Base-by-base conservation (phyloP, 495 filamentous ascomycete species). In the Sabuloglossum arenarium region DNA sequence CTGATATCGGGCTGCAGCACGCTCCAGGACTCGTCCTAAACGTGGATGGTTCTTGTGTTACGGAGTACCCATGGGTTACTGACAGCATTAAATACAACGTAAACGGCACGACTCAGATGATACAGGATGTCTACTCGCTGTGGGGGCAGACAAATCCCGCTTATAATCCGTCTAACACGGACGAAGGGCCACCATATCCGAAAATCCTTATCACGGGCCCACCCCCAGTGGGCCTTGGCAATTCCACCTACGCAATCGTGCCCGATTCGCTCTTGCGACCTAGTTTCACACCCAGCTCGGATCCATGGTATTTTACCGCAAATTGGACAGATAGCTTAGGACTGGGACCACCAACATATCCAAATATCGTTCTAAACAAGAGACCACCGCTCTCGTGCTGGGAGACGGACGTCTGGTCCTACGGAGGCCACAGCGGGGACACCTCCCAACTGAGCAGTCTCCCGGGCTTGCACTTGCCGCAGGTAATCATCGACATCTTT, bases 281-380 rank as follows among this genome's bases (percentile, higher is more conserved):
- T 24, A 68, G 65, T 54, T 67, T 63, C 50, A 66, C 63, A 12
- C 10, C 42, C 10, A 58, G 62, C 4, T 63, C 46, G 0, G 68
- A 70, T 56, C 66, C 67, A 24, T 68, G 64, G 65, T 69, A 67
- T 59, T 43, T 62, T 8, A 69, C 66, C 43, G 37, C n/a, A 56
- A 31, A 32, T 25, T 23, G 12, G 16, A 43, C 34, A 19, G 29
- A 30, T 42, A 21, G 37, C 21, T 14, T 58, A 57, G 8, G 55
- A 57, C 6, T 3, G 6, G 14, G 14, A 3, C 6, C 6, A 3
- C 1, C n/a, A 11, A 16, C 61, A 66, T 34, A 9, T 28, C 10
- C 21, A 6, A 21, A 6, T 28, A 23, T 23, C 9, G 45, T 49
- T n/a, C 3, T 3, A 5, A 3, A 3, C 21, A 3, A 6, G 8